Evolutionary conservation across 2,329 filamentous ascomycete genomes (phyloP), one percentile per base, ranked within the genome.

Genomic region (Grosmannia huntii): DNA sequence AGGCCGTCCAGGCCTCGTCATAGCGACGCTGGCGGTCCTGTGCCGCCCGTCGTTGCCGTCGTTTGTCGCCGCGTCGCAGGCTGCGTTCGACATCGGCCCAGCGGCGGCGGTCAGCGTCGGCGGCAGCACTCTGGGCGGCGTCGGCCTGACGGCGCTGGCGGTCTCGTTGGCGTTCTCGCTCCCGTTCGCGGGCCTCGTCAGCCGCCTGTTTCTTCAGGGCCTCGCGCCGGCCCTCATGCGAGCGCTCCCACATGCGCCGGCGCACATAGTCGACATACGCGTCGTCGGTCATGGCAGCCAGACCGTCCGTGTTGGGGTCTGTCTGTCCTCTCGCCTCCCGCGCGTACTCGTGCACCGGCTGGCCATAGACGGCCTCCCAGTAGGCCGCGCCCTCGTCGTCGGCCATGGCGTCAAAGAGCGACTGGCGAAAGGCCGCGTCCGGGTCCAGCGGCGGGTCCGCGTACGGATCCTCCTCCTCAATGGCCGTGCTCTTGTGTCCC

Each of bases 361-460:
- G 92, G 1, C 90, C 91, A 71, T 97, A 99, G n/a, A 99, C 89
- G 19, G 83, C 83, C 70, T 96, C 87, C 94, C 94, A 99, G 74
- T 94, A 99, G 9, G 84, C 82, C 2, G 94, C 94, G 53, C 92
- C 94, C 72, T 99, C 94, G 68, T 97, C 92, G 71, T 99, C 94
- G 44, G 90, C 92, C 71, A 99, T 86, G 36, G 94, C 94, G 70
- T 99, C 94, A 73, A 97, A 97, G 5, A 99, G 84, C 0, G 90
- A 96, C 70, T 95, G 89, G 33, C 89, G 85, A 70, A 99, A 99
- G 0, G 92, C 90, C 0, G 80, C 76, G 48, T 90, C 85, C 0
- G 89, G 79, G 64, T 87, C 82, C 19, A 88, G 74, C 0, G 74
- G 69, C 2, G 72, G 71, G 3, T 71, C 70, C 0, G 74, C 73